Conservation (phyloP, 805 yeast species). For the Wickerhamomyces silvicola region DNA sequence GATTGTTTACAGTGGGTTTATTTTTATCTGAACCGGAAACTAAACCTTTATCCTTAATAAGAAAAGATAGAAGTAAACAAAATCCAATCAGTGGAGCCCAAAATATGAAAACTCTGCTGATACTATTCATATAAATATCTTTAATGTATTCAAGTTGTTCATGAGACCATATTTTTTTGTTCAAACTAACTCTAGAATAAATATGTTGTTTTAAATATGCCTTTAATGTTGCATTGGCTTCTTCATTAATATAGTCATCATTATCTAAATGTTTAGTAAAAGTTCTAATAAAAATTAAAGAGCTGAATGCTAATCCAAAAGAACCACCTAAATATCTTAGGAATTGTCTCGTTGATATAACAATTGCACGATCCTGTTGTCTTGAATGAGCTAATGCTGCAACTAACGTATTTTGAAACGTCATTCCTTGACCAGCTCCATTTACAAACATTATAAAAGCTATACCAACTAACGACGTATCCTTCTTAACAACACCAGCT, state of each 20-base stretch:
- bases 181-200: conserved; percentile 12
- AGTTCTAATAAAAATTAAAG: conserved; percentile 17
- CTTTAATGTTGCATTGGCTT: conserved; percentile 7
- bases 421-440: conserved; percentile 32
- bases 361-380: conserved; percentile 50
- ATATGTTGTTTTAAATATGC: conserved; percentile 10
- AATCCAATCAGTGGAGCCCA: conserved; percentile 16
- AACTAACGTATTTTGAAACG: conserved; percentile 14
- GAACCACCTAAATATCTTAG: conserved; percentile 58
- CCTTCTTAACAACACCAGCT: conserved; percentile 6
- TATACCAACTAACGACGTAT: conserved; percentile 26
- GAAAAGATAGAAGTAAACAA: conserved; percentile 8
- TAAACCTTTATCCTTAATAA: conserved; percentile 15
- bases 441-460: conserved; percentile 29
- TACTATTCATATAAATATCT: conserved; percentile 12
- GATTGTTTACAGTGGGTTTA: too few species aligned
- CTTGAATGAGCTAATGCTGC: conserved; percentile 40
- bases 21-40: too few species aligned
- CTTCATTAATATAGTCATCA: conserved; percentile 10
- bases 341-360: conserved; percentile 50
- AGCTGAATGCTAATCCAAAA: conserved; percentile 43
- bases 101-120: conserved; percentile 11
- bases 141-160: conserved; percentile 10
- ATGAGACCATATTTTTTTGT: conserved; percentile 1
- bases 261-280: conserved; percentile 8